phyloP scores from a whole-genome alignment of 2,329 filamentous ascomycete species.

The Arthrobotrys pseudoclavata region DNA sequence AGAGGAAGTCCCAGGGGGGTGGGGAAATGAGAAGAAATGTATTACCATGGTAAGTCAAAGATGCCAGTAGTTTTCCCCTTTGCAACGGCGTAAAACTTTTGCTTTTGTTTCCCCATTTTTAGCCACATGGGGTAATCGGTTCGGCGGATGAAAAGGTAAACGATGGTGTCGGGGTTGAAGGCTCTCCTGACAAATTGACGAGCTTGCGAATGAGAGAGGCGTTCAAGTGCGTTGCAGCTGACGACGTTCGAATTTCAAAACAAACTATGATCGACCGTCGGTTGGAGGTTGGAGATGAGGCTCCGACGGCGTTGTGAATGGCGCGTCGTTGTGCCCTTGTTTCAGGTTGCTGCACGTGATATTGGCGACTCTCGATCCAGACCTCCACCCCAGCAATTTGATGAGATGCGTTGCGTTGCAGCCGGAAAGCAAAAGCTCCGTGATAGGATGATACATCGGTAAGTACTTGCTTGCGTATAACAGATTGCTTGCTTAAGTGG shows the following conservation, averaged over 20 bases:
- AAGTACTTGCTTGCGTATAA: too few relatives aligned
- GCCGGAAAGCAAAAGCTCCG: not conserved
- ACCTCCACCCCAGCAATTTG: too few relatives aligned
- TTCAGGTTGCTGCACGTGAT: not conserved
- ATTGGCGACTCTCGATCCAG: too few relatives aligned
- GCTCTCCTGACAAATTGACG: not conserved
- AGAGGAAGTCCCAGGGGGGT: not conserved
- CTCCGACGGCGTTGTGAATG: not conserved
- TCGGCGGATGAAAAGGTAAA: not conserved
- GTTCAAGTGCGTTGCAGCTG: not conserved
- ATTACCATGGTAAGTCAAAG: slow-evolving; percentile 46
- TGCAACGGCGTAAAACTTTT: slow-evolving; percentile 41
- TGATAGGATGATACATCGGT: not conserved
- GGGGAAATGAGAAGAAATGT: not conserved
- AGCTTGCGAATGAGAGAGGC: not conserved
- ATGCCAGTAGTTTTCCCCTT: slow-evolving; percentile 37
- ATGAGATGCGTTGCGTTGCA: not conserved
- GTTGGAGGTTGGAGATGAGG: not conserved
- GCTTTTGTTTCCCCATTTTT: slow-evolving; percentile 43
- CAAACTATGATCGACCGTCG: too few relatives aligned
- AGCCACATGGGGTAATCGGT: not conserved
- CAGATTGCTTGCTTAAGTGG: too few relatives aligned
- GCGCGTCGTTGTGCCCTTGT: not conserved
- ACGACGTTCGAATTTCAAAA: not conserved
- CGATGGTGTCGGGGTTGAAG: not conserved